Evolutionary conservation across 176 grass and related monocot species (phyloP).

Genomic region (Hyparrhenia diplandra): DNA sequence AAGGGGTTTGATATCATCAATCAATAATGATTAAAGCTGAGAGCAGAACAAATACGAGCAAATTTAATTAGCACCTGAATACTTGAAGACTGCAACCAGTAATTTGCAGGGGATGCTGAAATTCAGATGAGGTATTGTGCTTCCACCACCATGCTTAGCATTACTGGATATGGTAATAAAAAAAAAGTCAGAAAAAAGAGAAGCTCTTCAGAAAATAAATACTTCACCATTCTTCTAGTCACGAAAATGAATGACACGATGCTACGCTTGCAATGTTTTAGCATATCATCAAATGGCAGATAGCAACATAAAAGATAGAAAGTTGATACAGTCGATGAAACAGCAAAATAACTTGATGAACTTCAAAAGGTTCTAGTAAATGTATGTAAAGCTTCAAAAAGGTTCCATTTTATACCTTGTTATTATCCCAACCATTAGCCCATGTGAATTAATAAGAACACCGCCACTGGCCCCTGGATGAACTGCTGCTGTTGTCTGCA

Average conservation of each 20-base stretch:
- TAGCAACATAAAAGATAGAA: not conserved
- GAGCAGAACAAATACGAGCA: constrained; percentile 7
- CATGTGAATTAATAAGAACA: constrained; percentile 68
- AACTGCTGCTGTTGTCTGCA: constrained; percentile 94
- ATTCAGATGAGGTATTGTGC: constrained; percentile 87
- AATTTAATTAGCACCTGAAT: constrained; percentile 49
- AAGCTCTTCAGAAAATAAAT: not conserved
- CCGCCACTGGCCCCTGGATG: constrained; percentile 92
- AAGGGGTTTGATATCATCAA: not conserved
- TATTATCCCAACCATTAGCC: constrained; percentile 77
- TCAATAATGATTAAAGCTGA: not conserved
- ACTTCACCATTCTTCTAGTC: not conserved
- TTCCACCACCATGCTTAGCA: constrained; percentile 86
- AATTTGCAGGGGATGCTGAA: constrained; percentile 86
- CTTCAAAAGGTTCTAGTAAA: not conserved
- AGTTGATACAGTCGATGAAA: not conserved
- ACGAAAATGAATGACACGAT: constrained; percentile 10
- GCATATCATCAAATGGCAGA: not conserved
- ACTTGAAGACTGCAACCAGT: constrained; percentile 65
- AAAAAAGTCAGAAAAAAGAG: not conserved
- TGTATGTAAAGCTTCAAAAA: not conserved
- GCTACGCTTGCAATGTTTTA: not conserved
- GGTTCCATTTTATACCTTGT: constrained; percentile 62
- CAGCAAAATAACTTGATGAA: not conserved
- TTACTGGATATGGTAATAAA: constrained; percentile 55